Percentiles rank a stretch among this genome's conserved stretches.
Evolutionary conservation across 164 flowering plant genomes (phyloP).

Genomic region (Aristolochia fimbriata): DNA sequence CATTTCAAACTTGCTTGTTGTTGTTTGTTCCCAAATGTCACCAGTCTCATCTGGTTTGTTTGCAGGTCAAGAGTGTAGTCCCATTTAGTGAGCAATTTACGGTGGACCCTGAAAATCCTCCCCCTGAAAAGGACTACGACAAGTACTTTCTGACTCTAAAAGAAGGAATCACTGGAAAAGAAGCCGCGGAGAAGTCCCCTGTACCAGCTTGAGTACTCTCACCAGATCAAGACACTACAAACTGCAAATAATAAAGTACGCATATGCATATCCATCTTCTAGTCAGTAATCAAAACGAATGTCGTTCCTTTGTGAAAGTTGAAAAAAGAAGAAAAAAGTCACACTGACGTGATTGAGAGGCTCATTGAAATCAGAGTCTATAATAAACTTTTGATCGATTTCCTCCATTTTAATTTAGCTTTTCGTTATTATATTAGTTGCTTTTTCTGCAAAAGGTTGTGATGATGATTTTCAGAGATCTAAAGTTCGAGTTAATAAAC

Average conservation of each 20-base stretch:
- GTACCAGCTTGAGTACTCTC: constrained; percentile 32
- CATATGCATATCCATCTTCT: neutral
- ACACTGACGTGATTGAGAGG: too few relatives aligned
- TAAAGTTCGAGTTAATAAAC: too few relatives aligned
- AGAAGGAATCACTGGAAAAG: constrained; percentile 96
- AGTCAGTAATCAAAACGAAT: neutral
- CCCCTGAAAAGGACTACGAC: constrained; percentile 84
- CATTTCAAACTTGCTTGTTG: neutral
- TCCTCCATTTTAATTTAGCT: too few relatives aligned
- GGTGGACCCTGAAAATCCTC: constrained; percentile 89
- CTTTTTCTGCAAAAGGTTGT: too few relatives aligned
- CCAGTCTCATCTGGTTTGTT: neutral
- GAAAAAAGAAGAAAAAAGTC: too few relatives aligned
- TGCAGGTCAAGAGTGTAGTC: constrained; percentile 80
- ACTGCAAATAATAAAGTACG: neutral
- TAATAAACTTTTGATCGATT: too few relatives aligned
- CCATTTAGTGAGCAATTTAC: constrained; percentile 85
- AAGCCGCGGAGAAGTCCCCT: constrained; percentile 42
- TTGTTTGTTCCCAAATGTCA: neutral
- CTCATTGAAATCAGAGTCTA: too few relatives aligned
- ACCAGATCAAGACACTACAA: neutral
- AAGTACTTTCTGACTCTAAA: constrained; percentile 61
- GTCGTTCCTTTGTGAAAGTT: too few relatives aligned
- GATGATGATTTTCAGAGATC: too few relatives aligned
- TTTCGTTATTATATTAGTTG: too few relatives aligned